These are phyloP conservation scores for Cajanus cajan DNA, from an alignment of 306 rosid species.

Conservation along the genomic window DNA sequence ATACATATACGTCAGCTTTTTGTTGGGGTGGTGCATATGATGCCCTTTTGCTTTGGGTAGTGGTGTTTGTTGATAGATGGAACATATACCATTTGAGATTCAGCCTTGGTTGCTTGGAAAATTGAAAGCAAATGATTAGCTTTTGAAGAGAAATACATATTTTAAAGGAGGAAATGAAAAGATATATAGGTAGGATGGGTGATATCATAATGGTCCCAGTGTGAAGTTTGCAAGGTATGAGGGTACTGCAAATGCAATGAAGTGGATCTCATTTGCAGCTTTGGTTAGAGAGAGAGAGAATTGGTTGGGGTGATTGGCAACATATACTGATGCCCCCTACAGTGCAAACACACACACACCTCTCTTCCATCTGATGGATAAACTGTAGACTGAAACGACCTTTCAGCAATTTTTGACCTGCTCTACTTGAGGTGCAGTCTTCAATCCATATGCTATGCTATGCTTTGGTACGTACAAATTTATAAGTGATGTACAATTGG, in stretches of 20 bases:
- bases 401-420: constrained; percentile 54
- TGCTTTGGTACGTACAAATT: background rate
- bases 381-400: constrained; percentile 69
- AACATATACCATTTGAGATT: constrained; percentile 67
- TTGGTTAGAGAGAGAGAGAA: constrained; percentile 21
- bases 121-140: constrained; percentile 76
- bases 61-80: constrained; percentile 64
- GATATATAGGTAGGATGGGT: constrained; percentile 20
- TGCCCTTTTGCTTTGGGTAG: constrained; percentile 63
- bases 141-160: constrained; percentile 25
- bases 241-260: background rate
- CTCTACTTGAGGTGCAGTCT: constrained; percentile 25
- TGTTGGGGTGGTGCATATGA: constrained; percentile 40
- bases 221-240: constrained; percentile 28
- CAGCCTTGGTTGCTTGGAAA: constrained; percentile 53
- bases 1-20: constrained; percentile 41
- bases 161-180: background rate
- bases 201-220: constrained; percentile 50
- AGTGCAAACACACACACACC: constrained; percentile 33
- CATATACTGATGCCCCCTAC: constrained; percentile 48
- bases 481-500: constrained; percentile 1
- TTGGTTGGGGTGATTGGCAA: constrained; percentile 48
- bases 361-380: constrained; percentile 40
- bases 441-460: constrained; percentile 22
- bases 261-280: constrained; percentile 62